These are phyloP conservation scores for Mycena indigotica DNA, from an alignment of 768 basidiomycete genomes.

Conservation along the genomic window DNA sequence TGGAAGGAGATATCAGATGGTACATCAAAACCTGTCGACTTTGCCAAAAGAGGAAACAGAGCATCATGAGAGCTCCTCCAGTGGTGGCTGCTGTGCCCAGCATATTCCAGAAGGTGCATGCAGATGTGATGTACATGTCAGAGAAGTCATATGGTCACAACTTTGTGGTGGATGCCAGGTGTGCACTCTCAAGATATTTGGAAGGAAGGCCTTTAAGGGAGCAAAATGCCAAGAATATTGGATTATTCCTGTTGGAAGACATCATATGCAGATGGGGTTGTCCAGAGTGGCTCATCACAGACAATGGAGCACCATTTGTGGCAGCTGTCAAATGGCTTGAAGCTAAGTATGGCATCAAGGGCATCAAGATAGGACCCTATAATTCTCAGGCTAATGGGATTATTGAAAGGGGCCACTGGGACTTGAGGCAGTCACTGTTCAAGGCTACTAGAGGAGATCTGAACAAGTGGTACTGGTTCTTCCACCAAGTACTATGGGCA, in stretches of 20 bases:
- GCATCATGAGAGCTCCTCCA: conserved; percentile 30
- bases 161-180: conserved; percentile 30
- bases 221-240: conserved; percentile 26
- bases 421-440: conserved; percentile 28
- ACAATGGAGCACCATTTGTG: conserved; percentile 38
- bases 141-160: conserved; percentile 24
- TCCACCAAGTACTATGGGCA: conserved; percentile 26
- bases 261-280: conserved; percentile 41
- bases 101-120: conserved; percentile 30
- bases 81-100: conserved; percentile 25
- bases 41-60: conserved; percentile 31
- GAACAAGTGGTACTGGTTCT: conserved; percentile 24
- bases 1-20: conserved; percentile 32
- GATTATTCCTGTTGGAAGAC: conserved; percentile 30
- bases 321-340: conserved; percentile 23
- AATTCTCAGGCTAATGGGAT: conserved; percentile 45
- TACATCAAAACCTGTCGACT: conserved; percentile 35
- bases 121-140: conserved; percentile 31
- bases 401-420: conserved; percentile 34
- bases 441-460: conserved; percentile 23
- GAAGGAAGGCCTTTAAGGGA: conserved; percentile 25
- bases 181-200: conserved; percentile 25
- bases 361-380: conserved; percentile 44
- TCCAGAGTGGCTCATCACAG: conserved; percentile 34
- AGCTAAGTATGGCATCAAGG: conserved; percentile 34